Evolutionary conservation across 1,139 yeast genomes (phyloP).

Genomic region (Hemisphaericaspora xylanilytica): DNA sequence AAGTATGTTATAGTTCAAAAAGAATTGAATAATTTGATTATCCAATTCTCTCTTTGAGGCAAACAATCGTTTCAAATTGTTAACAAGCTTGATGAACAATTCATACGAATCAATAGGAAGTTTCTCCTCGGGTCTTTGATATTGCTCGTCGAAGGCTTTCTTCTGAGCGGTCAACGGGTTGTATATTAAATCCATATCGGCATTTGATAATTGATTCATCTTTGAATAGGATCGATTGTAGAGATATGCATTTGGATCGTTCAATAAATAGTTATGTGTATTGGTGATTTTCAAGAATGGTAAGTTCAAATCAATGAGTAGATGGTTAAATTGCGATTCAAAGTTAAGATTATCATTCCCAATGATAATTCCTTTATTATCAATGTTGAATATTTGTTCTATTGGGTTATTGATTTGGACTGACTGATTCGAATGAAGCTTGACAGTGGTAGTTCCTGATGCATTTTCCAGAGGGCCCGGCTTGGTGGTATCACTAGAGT

Average conservation of each 20-base stretch:
- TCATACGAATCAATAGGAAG: conserved; percentile 46
- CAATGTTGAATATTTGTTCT: conserved; percentile 48
- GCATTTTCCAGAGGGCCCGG: no score
- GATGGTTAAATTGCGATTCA: conserved; percentile 48
- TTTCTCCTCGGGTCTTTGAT: conserved; percentile 12
- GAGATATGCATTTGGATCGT: conserved; percentile 45
- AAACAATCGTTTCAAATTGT: conserved; percentile 47
- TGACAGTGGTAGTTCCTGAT: conserved; percentile 9
- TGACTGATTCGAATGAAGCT: conserved; percentile 16
- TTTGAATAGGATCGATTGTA: conserved; percentile 44
- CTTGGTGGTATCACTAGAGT: background rate
- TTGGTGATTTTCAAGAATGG: conserved; percentile 49
- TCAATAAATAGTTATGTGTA: conserved; percentile 43
- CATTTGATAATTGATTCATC: conserved; percentile 40
- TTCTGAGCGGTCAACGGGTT: conserved; percentile 40
- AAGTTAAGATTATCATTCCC: conserved; percentile 51
- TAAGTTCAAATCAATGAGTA: conserved; percentile 43
- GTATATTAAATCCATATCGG: conserved; percentile 41
- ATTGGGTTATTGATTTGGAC: conserved; percentile 46
- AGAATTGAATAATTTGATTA: conserved; percentile 50
- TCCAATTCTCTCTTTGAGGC: conserved; percentile 48
- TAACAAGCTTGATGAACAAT: conserved; percentile 44
- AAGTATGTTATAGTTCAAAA: conserved; percentile 54
- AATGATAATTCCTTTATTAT: conserved; percentile 44
- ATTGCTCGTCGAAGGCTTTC: conserved; percentile 6